Evolutionary conservation across 768 basidiomycete genomes (phyloP).

Genomic region (Tubosaeta sp.): DNA sequence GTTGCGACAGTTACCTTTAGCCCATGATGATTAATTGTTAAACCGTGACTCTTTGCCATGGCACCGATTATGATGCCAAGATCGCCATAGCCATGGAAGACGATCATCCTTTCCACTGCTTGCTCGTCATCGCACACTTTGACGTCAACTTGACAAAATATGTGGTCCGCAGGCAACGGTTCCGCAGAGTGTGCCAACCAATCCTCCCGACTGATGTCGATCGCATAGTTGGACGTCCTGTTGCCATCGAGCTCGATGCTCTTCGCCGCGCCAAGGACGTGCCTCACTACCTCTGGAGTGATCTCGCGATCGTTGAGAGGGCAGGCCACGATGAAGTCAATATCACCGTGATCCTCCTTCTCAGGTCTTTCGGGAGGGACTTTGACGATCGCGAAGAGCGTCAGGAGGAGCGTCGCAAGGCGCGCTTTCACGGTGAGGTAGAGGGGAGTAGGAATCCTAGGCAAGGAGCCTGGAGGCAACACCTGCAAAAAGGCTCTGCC

Average conservation of each 20-base stretch:
- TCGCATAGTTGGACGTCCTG: conserved; percentile 61
- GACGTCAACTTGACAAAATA: conserved; percentile 57
- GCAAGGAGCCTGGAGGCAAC: conserved; percentile 46
- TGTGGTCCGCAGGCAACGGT: conserved; percentile 3
- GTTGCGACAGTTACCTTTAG: conserved; percentile 44
- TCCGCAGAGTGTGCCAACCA: conserved; percentile 22
- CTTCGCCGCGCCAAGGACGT: conserved; percentile 44
- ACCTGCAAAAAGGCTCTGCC: conserved; percentile 59
- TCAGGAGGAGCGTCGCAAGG: conserved; percentile 37
- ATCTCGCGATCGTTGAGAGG: conserved; percentile 30
- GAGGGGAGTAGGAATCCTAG: conserved; percentile 54
- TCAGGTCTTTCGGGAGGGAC: conserved; percentile 62
- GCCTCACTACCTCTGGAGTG: conserved; percentile 36
- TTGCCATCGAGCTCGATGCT: conserved; percentile 47
- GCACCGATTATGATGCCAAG: conserved; percentile 66
- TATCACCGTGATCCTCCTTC: conserved; percentile 62
- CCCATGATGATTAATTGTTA: conserved; percentile 50
- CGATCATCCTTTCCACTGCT: conserved; percentile 47
- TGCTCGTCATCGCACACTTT: conserved; percentile 49
- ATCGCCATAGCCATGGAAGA: conserved; percentile 67
- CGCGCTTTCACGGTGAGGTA: conserved; percentile 51
- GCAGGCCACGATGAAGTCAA: conserved; percentile 61
- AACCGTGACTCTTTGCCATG: conserved; percentile 47
- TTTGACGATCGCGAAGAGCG: conserved; percentile 47
- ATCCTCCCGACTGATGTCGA: conserved; percentile 42